Conservation (phyloP, 805 yeast species). For the Zygosaccharomyces gambellarensis region DNA sequence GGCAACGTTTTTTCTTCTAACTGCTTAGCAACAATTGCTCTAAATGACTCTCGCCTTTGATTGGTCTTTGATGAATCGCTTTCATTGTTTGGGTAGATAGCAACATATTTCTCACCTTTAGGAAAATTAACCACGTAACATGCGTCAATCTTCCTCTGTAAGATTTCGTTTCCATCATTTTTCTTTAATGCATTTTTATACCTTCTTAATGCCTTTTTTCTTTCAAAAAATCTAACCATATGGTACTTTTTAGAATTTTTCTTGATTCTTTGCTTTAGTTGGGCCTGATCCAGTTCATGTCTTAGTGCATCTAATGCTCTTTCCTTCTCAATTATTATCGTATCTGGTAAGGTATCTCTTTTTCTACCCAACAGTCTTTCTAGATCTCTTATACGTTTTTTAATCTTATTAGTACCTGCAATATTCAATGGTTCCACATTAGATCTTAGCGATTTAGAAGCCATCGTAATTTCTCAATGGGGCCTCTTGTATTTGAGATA, state of each 20-base stretch:
- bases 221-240: slow-evolving; percentile 89
- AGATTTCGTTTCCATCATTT: slow-evolving; percentile 25
- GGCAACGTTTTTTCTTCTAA: slow-evolving; percentile 53
- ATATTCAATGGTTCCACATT: slow-evolving; percentile 34
- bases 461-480: not conserved
- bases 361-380: slow-evolving; percentile 57
- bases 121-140: slow-evolving; percentile 79
- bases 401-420: slow-evolving; percentile 52
- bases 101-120: slow-evolving; percentile 68
- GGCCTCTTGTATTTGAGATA: not conserved
- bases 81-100: slow-evolving; percentile 55
- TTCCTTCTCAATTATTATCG: slow-evolving; percentile 63
- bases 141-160: slow-evolving; percentile 58
- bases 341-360: slow-evolving; percentile 57
- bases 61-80: slow-evolving; percentile 42
- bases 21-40: slow-evolving; percentile 48
- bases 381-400: slow-evolving; percentile 82
- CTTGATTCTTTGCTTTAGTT: slow-evolving; percentile 42
- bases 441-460: slow-evolving; percentile 12
- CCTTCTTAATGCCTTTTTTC: slow-evolving; percentile 72
- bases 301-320: slow-evolving; percentile 65
- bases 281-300: slow-evolving; percentile 50
- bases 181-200: slow-evolving; percentile 47
- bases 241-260: slow-evolving; percentile 71
- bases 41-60: slow-evolving; percentile 42